A percentile compares a stretch with the other conserved stretches of the same genome.
Evolutionary conservation across 2,329 filamentous ascomycete species (phyloP).

Genomic region (Phyllosticta capitalensis): DNA sequence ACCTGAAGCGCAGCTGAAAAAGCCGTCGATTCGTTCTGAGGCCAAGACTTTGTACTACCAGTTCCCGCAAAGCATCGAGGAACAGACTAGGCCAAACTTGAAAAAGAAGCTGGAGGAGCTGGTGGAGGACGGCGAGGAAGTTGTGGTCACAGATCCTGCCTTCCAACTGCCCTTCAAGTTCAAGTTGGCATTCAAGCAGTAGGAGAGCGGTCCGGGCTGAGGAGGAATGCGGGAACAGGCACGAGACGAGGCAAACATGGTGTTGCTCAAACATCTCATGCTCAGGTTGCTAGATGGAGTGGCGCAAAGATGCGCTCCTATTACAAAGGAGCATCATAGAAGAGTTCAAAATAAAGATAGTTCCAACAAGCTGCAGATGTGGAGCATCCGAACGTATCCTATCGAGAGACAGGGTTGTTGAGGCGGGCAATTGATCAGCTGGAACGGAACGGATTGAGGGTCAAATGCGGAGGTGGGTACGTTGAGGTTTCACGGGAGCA

Average conservation of each 20-base stretch:
- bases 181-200: conserved; percentile 39
- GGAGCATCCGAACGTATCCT: no score
- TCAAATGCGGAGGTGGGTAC: not conserved
- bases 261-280: not conserved
- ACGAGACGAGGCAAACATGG: not conserved
- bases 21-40: conserved; percentile 73
- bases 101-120: conserved; percentile 67
- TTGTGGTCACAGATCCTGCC: conserved; percentile 87
- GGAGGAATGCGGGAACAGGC: not conserved
- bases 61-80: conserved; percentile 68
- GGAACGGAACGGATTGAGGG: not conserved
- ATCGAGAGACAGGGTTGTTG: not conserved
- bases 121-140: conserved; percentile 71
- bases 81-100: conserved; percentile 76
- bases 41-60: conserved; percentile 87
- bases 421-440: not conserved
- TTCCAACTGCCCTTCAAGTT: conserved; percentile 65
- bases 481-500: not conserved
- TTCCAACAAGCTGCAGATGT: no score
- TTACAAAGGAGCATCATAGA: no score
- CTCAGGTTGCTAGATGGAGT: not conserved
- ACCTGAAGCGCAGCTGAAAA: conserved; percentile 88
- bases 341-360: not conserved
- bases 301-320: not conserved
- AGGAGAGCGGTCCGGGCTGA: not conserved